Evolutionary conservation across 169 alveolate species (phyloP).

Genomic region (Neospora caninum): DNA sequence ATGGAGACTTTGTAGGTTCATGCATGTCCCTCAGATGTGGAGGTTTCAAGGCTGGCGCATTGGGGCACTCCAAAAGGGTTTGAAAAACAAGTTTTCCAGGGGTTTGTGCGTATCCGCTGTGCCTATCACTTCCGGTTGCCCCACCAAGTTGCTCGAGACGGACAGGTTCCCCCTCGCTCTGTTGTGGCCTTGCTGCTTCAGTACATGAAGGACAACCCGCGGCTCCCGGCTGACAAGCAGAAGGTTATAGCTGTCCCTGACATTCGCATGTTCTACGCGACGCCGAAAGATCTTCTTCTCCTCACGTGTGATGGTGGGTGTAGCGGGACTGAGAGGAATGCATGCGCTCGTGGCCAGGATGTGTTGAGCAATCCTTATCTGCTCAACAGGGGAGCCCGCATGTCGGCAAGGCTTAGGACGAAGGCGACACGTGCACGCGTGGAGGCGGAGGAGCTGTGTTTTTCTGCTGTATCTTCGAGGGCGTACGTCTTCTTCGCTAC

Average conservation of each 20-base stretch:
- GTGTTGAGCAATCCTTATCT: too few species aligned
- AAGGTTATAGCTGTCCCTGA: constrained; percentile 57
- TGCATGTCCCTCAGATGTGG: too few species aligned
- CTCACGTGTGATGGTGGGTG: constrained; percentile 50
- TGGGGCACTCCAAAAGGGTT: not conserved
- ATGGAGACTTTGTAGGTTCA: constrained; percentile 41
- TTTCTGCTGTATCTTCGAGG: too few species aligned
- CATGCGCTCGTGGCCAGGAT: too few species aligned
- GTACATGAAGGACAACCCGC: constrained; percentile 27
- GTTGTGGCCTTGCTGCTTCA: not conserved
- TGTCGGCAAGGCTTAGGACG: too few species aligned
- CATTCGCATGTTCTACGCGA: constrained; percentile 42
- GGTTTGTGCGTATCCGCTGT: too few species aligned
- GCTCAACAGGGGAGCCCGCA: too few species aligned
- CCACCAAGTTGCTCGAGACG: not conserved
- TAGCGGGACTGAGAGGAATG: too few species aligned
- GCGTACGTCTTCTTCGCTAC: too few species aligned
- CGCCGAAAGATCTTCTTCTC: constrained; percentile 24
- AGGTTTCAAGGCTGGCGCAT: not conserved
- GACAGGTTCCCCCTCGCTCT: not conserved
- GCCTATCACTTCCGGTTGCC: not conserved
- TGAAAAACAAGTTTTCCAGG: too few species aligned
- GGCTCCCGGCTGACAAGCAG: constrained; percentile 45
- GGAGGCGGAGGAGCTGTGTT: too few species aligned
- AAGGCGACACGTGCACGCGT: too few species aligned